These are phyloP conservation scores for Exophiala sp. DNA, from an alignment of 2,329 filamentous ascomycete species.

Conservation along the genomic window DNA sequence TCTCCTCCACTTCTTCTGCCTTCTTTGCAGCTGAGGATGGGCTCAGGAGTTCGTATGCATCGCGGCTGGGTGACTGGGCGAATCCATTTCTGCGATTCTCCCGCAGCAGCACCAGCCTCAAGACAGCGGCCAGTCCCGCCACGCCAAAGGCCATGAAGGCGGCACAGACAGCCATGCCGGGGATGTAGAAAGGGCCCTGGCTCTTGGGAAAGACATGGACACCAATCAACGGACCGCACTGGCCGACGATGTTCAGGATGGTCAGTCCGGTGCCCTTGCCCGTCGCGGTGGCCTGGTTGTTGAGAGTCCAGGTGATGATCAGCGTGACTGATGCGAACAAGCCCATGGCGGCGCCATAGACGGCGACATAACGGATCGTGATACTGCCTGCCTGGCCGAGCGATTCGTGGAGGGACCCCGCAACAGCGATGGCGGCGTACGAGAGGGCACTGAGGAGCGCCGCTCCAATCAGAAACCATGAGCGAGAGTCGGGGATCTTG, in stretches of 20 bases:
- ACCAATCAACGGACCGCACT: constrained; percentile 68
- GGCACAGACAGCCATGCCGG: constrained; percentile 59
- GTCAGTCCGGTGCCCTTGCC: constrained; percentile 71
- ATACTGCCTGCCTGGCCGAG: constrained; percentile 33
- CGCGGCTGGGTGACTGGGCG: constrained; percentile 30
- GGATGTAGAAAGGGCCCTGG: constrained; percentile 57
- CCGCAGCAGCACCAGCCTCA: constrained; percentile 51
- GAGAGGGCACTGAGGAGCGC: constrained; percentile 60
- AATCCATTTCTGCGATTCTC: constrained; percentile 45
- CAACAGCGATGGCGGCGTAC: constrained; percentile 56
- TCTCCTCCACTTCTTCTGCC: constrained; percentile 34
- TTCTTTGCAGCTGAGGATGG: constrained; percentile 2
- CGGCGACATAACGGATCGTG: constrained; percentile 59
- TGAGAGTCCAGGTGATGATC: constrained; percentile 81
- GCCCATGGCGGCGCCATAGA: constrained; percentile 72
- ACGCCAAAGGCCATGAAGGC: constrained; percentile 55
- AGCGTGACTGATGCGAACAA: constrained; percentile 82
- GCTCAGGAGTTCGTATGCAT: constrained; percentile 36
- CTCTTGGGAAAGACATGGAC: constrained; percentile 56
- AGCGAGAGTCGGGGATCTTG: constrained; percentile 52
- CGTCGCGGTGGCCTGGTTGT: constrained; percentile 67
- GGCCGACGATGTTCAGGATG: constrained; percentile 73
- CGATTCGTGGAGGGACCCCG: constrained; percentile 43
- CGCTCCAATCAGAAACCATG: constrained; percentile 61
- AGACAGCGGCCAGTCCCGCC: constrained; percentile 48